Conservation (phyloP, 371 early-diverging fungal genomes). For the Saksenaea oblongispora region DNA sequence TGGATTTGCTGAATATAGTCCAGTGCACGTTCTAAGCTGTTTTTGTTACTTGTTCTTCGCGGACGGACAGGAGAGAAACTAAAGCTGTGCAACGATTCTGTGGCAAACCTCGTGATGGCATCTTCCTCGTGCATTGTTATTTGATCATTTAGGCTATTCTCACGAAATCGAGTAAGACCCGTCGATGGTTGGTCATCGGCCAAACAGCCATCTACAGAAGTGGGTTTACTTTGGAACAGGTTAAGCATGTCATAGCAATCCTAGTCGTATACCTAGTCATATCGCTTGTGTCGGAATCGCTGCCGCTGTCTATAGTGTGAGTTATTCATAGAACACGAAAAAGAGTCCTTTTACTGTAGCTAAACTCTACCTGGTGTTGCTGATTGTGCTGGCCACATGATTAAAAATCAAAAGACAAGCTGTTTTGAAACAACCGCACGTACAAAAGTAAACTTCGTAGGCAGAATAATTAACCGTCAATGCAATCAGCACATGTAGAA, state of each 20-base stretch:
- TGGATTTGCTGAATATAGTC: conserved; percentile 61
- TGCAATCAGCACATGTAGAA: neutral
- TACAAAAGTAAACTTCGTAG: neutral
- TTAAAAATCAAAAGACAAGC: neutral
- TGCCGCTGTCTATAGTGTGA: neutral
- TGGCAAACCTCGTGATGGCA: conserved; percentile 42
- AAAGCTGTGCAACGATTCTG: conserved; percentile 60
- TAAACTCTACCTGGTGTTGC: neutral
- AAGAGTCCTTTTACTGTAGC: neutral
- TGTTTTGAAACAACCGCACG: neutral
- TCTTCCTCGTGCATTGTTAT: conserved; percentile 8
- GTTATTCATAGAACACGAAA: neutral
- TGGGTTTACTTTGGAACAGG: neutral
- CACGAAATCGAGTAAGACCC: neutral
- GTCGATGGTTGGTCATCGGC: neutral
- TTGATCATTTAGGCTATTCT: neutral
- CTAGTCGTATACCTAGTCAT: neutral
- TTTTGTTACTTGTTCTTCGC: conserved; percentile 42
- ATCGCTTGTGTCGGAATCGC: neutral
- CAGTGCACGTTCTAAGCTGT: conserved; percentile 50
- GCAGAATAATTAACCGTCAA: neutral
- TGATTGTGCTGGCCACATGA: neutral
- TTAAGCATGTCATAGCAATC: neutral
- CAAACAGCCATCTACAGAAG: neutral
- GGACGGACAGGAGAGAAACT: conserved; percentile 52